These are phyloP conservation scores for Fusarium brachygibbosum DNA, from an alignment of 2,329 filamentous ascomycete species.

Conservation along the genomic window DNA sequence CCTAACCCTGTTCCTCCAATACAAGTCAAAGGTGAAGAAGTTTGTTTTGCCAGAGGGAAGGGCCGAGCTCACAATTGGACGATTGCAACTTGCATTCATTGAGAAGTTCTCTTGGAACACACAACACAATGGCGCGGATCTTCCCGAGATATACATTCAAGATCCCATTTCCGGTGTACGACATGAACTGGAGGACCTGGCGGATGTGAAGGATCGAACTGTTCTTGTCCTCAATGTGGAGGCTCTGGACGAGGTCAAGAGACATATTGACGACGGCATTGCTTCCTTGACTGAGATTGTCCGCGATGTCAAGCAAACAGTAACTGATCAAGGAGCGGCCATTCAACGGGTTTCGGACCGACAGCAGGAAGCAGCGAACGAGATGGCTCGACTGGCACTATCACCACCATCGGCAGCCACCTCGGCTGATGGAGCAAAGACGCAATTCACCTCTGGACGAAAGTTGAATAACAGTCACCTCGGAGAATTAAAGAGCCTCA, in stretches of 20 bases:
- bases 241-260: conserved; percentile 93
- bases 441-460: conserved; percentile 51
- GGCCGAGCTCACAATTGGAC: conserved; percentile 85
- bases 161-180: conserved; percentile 96
- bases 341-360: conserved; percentile 90
- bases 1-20: conserved; percentile 93
- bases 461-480: conserved; percentile 73
- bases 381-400: conserved; percentile 75
- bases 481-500: conserved; percentile 82
- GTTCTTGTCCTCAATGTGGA: conserved; percentile 97
- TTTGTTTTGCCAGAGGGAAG: conserved; percentile 89
- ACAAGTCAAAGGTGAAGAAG: conserved; percentile 97
- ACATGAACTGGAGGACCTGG: conserved; percentile 93
- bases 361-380: conserved; percentile 89
- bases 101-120: conserved; percentile 99
- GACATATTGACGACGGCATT: conserved; percentile 93
- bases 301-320: conserved; percentile 85
- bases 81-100: conserved; percentile 94
- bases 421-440: conserved; percentile 58
- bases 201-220: conserved; percentile 92
- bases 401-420: conserved; percentile 61
- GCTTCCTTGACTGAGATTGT: conserved; percentile 83
- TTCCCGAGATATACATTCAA: conserved; percentile 98
- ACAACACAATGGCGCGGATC: conserved; percentile 89
- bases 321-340: conserved; percentile 85